These are phyloP conservation scores for Mycena vulgaris DNA, from an alignment of 768 basidiomycete genomes.

Conservation along the genomic window DNA sequence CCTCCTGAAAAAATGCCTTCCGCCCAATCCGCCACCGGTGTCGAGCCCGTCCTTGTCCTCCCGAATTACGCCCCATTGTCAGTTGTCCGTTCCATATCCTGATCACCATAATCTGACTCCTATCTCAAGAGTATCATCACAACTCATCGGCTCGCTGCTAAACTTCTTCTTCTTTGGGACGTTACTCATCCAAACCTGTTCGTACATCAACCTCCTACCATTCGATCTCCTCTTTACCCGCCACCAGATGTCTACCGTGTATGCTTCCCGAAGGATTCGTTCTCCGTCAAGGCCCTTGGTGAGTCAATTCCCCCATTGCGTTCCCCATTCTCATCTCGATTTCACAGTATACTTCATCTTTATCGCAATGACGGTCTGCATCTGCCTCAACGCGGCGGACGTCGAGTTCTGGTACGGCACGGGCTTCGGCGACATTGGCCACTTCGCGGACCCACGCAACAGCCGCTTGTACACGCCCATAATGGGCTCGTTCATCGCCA, in stretches of 20 bases:
- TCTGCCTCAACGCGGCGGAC: conserved; percentile 20
- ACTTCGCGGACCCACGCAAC: neutral
- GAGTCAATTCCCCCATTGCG: neutral
- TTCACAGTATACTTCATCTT: conserved; percentile 26
- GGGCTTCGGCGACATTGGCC: conserved; percentile 13
- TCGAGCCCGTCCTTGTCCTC: neutral
- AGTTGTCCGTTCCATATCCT: neutral
- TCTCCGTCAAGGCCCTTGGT: conserved; percentile 13
- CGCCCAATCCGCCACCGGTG: too few species aligned
- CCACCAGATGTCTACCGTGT: conserved; percentile 19
- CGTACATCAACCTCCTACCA: neutral
- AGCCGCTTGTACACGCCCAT: conserved; percentile 15
- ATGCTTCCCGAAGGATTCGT: conserved; percentile 14
- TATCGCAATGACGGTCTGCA: conserved; percentile 4
- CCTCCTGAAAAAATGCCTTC: too few species aligned
- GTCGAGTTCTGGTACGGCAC: conserved; percentile 16
- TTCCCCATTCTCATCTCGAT: neutral
- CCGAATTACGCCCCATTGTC: neutral
- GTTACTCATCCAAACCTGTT: conserved; percentile 20
- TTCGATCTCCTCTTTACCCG: too few species aligned
- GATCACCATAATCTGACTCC: neutral
- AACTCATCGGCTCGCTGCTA: conserved; percentile 28
- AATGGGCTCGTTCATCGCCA: conserved; percentile 25
- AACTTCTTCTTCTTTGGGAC: conserved; percentile 24
- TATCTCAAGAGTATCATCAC: neutral